Evolutionary conservation across 257 asterid genomes (phyloP).

Genomic region (Forsythia suspensa): DNA sequence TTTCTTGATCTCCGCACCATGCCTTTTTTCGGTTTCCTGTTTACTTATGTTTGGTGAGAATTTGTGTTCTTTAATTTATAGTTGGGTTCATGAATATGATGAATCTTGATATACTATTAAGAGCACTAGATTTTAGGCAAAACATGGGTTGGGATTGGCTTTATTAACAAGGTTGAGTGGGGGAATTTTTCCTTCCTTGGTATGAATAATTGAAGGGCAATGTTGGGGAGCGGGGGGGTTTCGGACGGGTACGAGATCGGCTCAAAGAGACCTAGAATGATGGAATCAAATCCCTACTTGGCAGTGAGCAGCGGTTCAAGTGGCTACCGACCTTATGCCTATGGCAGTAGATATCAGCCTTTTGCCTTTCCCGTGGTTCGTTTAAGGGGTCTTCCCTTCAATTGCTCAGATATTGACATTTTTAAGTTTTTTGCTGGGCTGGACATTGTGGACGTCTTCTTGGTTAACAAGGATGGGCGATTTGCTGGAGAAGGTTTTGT

Average conservation of each 20-base stretch:
- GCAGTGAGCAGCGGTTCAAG: slow-evolving; percentile 84
- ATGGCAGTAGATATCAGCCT: slow-evolving; percentile 48
- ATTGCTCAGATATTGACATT: slow-evolving; percentile 75
- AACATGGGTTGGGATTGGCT: slow-evolving; percentile 88
- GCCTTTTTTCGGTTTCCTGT: neutral
- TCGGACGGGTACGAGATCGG: slow-evolving; percentile 99
- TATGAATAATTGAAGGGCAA: slow-evolving; percentile 94
- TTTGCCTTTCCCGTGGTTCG: slow-evolving; percentile 80
- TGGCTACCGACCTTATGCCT: slow-evolving; percentile 48
- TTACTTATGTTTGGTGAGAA: neutral
- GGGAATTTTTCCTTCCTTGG: slow-evolving; percentile 71
- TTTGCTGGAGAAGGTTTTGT: slow-evolving; percentile 92
- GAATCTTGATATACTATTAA: slow-evolving; percentile 27
- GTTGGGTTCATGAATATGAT: slow-evolving; percentile 22
- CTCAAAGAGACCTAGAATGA: slow-evolving; percentile 99
- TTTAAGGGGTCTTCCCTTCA: slow-evolving; percentile 87
- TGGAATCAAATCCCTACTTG: slow-evolving; percentile 98
- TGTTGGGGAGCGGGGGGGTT: slow-evolving; percentile 99
- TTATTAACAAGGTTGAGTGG: slow-evolving; percentile 97
- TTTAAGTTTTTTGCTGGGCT: slow-evolving; percentile 84
- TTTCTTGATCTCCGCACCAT: neutral
- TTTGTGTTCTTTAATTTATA: neutral
- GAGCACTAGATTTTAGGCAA: slow-evolving; percentile 53
- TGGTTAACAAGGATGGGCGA: slow-evolving; percentile 75
- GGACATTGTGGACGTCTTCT: slow-evolving; percentile 81